Conservation (phyloP, 345 rosid genomes). For the Pugionium cornutum region DNA sequence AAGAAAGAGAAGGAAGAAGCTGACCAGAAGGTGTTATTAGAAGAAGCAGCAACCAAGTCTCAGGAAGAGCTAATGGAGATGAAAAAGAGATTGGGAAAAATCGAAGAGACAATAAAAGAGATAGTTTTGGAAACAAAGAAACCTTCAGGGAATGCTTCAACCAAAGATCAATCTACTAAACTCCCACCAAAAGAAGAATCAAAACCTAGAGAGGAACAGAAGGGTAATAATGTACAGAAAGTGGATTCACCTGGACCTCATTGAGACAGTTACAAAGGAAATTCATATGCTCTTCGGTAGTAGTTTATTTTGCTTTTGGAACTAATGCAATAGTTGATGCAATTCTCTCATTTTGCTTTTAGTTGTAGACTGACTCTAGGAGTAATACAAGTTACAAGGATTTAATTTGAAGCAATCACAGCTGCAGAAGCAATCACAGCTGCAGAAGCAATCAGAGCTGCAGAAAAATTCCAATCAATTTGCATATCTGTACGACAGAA, state of each 20-base stretch:
- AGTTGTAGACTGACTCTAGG: background rate
- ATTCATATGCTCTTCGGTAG: background rate
- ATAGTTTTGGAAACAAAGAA: slow-evolving; percentile 63
- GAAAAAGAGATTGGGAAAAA: slow-evolving; percentile 64
- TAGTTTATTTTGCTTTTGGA: slow-evolving; percentile 8
- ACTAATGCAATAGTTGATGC: background rate
- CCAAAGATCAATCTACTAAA: slow-evolving; percentile 39
- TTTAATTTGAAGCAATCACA: background rate
- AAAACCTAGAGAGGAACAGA: slow-evolving; percentile 7
- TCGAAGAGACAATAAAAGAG: slow-evolving; percentile 72
- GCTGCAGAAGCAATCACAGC: too few relatives aligned
- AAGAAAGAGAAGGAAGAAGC: slow-evolving; percentile 53
- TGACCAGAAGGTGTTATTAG: slow-evolving; percentile 50
- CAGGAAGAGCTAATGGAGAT: slow-evolving; percentile 53
- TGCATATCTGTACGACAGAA: background rate
- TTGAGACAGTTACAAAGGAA: slow-evolving; percentile 17
- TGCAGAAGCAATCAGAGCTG: too few relatives aligned
- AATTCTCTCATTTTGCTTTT: slow-evolving; percentile 8
- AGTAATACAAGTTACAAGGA: background rate
- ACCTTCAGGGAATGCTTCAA: slow-evolving; percentile 36
- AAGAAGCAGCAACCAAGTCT: slow-evolving; percentile 43
- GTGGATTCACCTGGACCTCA: slow-evolving; percentile 15
- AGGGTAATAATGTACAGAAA: slow-evolving; percentile 24
- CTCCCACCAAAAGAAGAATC: slow-evolving; percentile 15
- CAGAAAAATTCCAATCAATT: background rate